phyloP scores from a whole-genome alignment of 129 eudicot species.

The Oenanthe sinensis region DNA sequence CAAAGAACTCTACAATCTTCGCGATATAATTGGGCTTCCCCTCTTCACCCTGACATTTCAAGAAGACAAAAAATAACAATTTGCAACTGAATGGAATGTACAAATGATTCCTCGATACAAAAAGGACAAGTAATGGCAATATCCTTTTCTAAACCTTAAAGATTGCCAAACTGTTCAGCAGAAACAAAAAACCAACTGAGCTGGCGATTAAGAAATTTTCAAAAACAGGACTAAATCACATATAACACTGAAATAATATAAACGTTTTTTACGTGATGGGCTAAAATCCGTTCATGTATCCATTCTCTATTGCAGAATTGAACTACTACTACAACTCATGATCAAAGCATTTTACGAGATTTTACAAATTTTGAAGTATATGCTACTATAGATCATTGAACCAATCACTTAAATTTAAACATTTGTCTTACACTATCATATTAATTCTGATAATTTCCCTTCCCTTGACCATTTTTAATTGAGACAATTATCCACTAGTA shows the following conservation, averaged over 20 bases:
- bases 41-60: constrained; percentile 37
- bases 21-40: constrained; percentile 41
- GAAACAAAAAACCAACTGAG: background rate
- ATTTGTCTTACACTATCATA: background rate
- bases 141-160: background rate
- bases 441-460: no score
- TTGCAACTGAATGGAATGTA: background rate
- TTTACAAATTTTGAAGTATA: background rate
- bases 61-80: background rate
- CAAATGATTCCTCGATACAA: background rate
- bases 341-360: background rate
- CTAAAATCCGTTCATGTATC: background rate
- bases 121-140: background rate
- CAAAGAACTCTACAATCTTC: constrained; percentile 45
- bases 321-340: background rate
- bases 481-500: no score
- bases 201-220: background rate
- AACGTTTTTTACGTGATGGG: background rate
- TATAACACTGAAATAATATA: background rate
- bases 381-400: background rate
- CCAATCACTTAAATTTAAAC: background rate
- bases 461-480: background rate
- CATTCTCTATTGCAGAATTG: background rate
- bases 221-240: background rate
- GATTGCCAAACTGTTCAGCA: background rate